These are phyloP conservation scores for Cajanus cajan DNA, from an alignment of 306 rosid species.

Conservation along the genomic window DNA sequence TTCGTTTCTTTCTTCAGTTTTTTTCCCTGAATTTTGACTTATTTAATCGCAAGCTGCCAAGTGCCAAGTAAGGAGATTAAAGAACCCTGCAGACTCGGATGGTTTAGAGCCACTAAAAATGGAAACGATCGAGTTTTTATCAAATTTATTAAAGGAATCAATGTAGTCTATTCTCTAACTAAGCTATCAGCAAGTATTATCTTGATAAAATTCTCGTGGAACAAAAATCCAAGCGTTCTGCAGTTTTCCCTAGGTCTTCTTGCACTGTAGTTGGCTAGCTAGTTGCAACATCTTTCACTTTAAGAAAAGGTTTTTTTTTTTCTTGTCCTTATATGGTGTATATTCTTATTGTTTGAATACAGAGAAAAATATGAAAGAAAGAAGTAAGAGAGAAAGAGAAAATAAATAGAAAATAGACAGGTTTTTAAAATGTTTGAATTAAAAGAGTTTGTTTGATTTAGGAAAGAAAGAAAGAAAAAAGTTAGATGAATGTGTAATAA, in stretches of 20 bases:
- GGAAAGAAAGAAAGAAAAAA: too few species aligned
- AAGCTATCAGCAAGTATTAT: background rate
- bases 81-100: background rate
- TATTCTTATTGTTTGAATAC: background rate
- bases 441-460: too few species aligned
- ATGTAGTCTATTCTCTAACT: background rate
- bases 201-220: background rate
- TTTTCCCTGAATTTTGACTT: background rate
- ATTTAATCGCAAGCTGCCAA: background rate
- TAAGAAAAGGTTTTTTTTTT: background rate
- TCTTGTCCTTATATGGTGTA: background rate
- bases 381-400: background rate
- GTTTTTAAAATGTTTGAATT: too few species aligned
- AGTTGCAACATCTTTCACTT: conserved; percentile 3
- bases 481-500: too few species aligned
- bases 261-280: conserved; percentile 21
- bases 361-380: background rate
- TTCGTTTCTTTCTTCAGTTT: background rate
- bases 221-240: conserved; percentile 18
- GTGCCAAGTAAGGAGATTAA: conserved; percentile 5
- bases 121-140: conserved; percentile 26
- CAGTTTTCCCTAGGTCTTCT: conserved; percentile 27
- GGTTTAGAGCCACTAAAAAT: conserved; percentile 28
- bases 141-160: conserved; percentile 20
- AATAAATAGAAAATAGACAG: too few species aligned